phyloP scores from a whole-genome alignment of 2,329 filamentous ascomycete species.

The Fusarium chlamydosporum region DNA sequence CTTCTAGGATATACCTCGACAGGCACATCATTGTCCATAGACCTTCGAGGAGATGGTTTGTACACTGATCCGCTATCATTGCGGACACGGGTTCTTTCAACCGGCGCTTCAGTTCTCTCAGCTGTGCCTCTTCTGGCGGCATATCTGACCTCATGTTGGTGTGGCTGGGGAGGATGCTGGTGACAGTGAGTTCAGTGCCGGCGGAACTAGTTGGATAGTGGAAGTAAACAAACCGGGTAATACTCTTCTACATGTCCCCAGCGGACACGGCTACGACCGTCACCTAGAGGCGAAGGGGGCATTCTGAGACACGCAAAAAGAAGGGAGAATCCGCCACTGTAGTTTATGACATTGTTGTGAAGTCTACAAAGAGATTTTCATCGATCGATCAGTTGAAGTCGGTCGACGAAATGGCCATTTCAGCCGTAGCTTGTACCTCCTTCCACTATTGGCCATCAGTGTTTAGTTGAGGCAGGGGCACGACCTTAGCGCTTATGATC shows the following conservation, averaged over 20 bases:
- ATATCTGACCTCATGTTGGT: conserved; percentile 13
- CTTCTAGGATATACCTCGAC: background rate
- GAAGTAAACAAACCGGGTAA: conserved; percentile 36
- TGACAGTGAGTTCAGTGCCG: conserved; percentile 12
- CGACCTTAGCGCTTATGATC: conserved; percentile 19
- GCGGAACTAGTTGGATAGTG: background rate
- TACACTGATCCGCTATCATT: conserved; percentile 9
- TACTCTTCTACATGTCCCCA: conserved; percentile 40
- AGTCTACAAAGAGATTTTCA: background rate
- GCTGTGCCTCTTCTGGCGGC: conserved; percentile 25
- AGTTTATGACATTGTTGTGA: background rate
- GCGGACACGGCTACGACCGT: conserved; percentile 36
- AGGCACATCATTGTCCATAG: conserved; percentile 22
- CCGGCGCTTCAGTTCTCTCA: conserved; percentile 12
- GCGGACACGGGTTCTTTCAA: conserved; percentile 9
- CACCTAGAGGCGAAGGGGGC: conserved; percentile 19
- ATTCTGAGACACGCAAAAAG: conserved; percentile 7
- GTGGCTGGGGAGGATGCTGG: conserved; percentile 24
- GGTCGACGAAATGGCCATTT: background rate
- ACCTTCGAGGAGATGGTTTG: conserved; percentile 6
- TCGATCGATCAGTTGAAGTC: background rate
- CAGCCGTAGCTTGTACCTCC: conserved; percentile 17
- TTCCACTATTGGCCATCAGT: conserved; percentile 1
- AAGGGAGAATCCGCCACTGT: background rate
- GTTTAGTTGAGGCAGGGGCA: conserved; percentile 4